phyloP scores from a whole-genome alignment of 768 basidiomycete genomes.

The Suillus hirtellus region DNA sequence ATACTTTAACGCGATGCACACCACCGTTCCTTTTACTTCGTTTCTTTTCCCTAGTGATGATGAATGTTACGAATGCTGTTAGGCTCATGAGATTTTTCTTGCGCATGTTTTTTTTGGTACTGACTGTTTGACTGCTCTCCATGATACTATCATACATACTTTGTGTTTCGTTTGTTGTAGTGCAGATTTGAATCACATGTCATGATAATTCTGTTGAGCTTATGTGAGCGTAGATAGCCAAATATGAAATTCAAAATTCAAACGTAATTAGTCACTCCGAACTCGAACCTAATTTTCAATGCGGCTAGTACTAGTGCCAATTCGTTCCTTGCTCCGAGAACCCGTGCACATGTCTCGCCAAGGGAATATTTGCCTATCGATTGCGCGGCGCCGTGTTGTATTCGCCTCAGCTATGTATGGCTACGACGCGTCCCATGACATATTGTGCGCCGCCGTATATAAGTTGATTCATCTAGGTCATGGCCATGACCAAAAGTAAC shows the following conservation, averaged over 20 bases:
- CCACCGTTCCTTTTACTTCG: slow-evolving; percentile 2
- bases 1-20: slow-evolving; percentile 3
- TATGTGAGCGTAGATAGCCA: too few species aligned
- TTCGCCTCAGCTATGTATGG: neutral
- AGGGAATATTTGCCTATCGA: neutral
- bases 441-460: neutral
- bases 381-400: neutral
- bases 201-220: neutral
- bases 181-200: slow-evolving; percentile 7
- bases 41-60: slow-evolving; percentile 7
- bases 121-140: neutral
- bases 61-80: slow-evolving; percentile 9
- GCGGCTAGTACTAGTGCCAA: neutral
- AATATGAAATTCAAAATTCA: too few species aligned
- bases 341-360: neutral
- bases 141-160: slow-evolving; percentile 3
- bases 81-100: slow-evolving; percentile 4
- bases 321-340: neutral
- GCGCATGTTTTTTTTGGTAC: neutral
- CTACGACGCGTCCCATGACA: neutral
- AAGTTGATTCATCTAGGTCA: neutral
- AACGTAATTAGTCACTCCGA: neutral
- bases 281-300: neutral
- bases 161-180: slow-evolving; percentile 1
- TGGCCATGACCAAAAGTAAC: neutral